Evolutionary conservation across 2,329 filamentous ascomycete species (phyloP).

Genomic region (Aspergillus sp.): DNA sequence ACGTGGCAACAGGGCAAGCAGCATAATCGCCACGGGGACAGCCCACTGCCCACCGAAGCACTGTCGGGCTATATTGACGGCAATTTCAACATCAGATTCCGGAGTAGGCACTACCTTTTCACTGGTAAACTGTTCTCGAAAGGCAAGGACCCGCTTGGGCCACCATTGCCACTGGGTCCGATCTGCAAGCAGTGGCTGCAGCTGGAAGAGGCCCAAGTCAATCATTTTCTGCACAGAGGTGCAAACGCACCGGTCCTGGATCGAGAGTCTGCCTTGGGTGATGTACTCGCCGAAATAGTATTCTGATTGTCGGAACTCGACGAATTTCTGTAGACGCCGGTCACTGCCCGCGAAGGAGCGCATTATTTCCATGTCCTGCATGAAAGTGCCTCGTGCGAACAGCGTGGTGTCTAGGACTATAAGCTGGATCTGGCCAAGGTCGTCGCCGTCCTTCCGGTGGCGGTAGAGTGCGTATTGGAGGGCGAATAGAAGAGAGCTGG

Average conservation of each 20-base stretch:
- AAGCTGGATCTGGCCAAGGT: constrained; percentile 3
- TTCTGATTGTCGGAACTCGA: not conserved
- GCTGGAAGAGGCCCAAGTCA: constrained; percentile 1
- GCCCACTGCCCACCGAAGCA: constrained; percentile 6
- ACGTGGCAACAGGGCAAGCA: constrained; percentile 6
- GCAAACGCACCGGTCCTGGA: not conserved
- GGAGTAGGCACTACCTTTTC: not conserved
- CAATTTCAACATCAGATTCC: not conserved
- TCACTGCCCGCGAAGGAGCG: not conserved
- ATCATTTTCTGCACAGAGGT: constrained; percentile 10
- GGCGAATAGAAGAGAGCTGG: constrained; percentile 13
- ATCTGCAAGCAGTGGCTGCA: constrained; percentile 5
- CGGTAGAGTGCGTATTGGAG: constrained; percentile 12
- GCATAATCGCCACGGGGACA: constrained; percentile 8
- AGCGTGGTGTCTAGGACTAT: constrained; percentile 7
- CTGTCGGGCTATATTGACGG: constrained; percentile 1
- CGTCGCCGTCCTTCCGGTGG: not conserved
- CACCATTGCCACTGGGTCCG: constrained; percentile 5
- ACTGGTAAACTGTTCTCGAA: not conserved
- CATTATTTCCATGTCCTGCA: constrained; percentile 15
- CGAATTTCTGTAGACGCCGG: not conserved
- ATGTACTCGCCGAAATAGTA: constrained; percentile 14
- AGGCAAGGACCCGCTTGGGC: constrained; percentile 3
- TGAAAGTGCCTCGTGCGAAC: constrained; percentile 8
- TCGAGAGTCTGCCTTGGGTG: constrained; percentile 6